phyloP scores from a whole-genome alignment of 345 rosid genomes.

The Pugionium cornutum region DNA sequence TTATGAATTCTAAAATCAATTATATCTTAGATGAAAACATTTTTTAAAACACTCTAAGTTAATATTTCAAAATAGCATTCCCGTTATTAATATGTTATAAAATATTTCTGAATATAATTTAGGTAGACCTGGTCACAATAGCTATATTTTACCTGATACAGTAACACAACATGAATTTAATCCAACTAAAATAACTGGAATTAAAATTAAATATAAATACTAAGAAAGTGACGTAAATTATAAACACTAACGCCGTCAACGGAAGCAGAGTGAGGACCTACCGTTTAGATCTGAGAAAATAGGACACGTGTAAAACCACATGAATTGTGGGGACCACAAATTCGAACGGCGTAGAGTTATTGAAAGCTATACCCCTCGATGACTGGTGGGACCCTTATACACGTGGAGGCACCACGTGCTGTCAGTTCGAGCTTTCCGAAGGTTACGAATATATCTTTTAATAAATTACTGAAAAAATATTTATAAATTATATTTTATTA shows the following conservation, averaged over 20 bases:
- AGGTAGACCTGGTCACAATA: no score
- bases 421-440: constrained; percentile 40
- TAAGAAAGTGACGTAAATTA: neutral
- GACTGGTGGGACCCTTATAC: constrained; percentile 20
- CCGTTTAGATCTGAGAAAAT: constrained; percentile 15
- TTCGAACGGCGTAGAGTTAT: constrained; percentile 32
- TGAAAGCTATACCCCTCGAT: constrained; percentile 25
- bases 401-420: constrained; percentile 39
- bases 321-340: constrained; percentile 32
- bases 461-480: neutral
- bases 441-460: constrained; percentile 30
- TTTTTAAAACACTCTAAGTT: no score
- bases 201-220: neutral
- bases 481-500: no score
- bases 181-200: neutral
- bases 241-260: constrained; percentile 33
- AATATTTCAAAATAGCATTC: no score
- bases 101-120: no score
- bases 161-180: neutral
- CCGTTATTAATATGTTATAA: no score
- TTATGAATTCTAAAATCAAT: no score
- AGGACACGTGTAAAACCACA: constrained; percentile 43
- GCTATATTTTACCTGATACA: no score
- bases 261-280: constrained; percentile 24
- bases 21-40: no score